A percentile compares a stretch with the other conserved stretches of the same genome.
These are phyloP conservation scores for Omphalea diandra DNA, from an alignment of 441 rosid species.

Conservation along the genomic window DNA sequence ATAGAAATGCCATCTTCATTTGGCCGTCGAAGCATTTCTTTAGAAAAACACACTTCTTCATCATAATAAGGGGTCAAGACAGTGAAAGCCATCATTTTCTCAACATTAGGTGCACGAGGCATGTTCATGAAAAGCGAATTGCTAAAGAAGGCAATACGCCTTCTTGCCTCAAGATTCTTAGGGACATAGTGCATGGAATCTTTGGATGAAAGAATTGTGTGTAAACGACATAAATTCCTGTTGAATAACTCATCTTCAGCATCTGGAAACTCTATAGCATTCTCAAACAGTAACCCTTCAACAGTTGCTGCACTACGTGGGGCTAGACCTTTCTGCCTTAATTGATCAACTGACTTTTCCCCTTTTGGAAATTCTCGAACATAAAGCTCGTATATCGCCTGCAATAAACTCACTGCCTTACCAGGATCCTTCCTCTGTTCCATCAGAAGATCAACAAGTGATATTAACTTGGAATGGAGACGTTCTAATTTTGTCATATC, in stretches of 20 bases:
- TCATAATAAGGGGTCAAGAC: slow-evolving; percentile 88
- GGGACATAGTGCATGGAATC: slow-evolving; percentile 84
- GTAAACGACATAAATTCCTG: slow-evolving; percentile 76
- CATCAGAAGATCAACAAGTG: slow-evolving; percentile 56
- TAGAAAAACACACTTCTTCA: slow-evolving; percentile 79
- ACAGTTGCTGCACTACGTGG: slow-evolving; percentile 42
- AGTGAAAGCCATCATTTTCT: slow-evolving; percentile 95
- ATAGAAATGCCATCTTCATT: slow-evolving; percentile 94
- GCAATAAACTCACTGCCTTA: slow-evolving; percentile 67
- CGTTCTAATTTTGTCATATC: slow-evolving; percentile 53
- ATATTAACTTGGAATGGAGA: slow-evolving; percentile 56
- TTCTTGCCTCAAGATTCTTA: slow-evolving; percentile 77
- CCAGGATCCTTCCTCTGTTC: slow-evolving; percentile 46
- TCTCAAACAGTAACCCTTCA: slow-evolving; percentile 59
- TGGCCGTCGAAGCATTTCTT: slow-evolving; percentile 64
- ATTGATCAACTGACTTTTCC: slow-evolving; percentile 47
- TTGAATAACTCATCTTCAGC: slow-evolving; percentile 57
- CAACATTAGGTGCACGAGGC: slow-evolving; percentile 97
- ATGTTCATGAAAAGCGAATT: slow-evolving; percentile 95
- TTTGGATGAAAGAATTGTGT: slow-evolving; percentile 75
- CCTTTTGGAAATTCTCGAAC: slow-evolving; percentile 60
- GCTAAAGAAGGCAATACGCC: slow-evolving; percentile 90
- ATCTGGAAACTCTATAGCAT: slow-evolving; percentile 66
- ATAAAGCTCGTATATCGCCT: slow-evolving; percentile 81
- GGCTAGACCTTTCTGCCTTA: slow-evolving; percentile 64